Percentiles rank a stretch among this genome's conserved stretches.
Conservation (phyloP, 2,329 filamentous ascomycete genomes). For the Penicillium griseofulvum region DNA sequence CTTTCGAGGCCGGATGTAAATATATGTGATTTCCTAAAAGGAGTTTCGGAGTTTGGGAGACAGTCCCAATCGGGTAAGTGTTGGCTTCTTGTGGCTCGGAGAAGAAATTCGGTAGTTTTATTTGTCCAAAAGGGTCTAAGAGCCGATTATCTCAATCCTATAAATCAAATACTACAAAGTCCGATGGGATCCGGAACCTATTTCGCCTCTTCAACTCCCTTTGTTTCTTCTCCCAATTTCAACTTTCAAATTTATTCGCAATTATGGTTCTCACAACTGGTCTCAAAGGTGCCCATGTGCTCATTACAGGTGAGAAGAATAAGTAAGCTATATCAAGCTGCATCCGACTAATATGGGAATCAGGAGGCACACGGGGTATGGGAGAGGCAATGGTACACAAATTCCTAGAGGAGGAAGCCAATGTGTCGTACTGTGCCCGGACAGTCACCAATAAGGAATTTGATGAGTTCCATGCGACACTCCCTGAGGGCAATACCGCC, state of each 20-base stretch:
- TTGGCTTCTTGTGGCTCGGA: neutral
- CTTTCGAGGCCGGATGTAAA: neutral
- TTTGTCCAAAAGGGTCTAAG: neutral
- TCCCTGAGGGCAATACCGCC: neutral
- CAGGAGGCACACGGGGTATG: neutral
- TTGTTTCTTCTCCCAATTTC: neutral
- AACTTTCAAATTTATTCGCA: neutral
- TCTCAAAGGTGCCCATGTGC: neutral
- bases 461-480: neutral
- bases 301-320: neutral
- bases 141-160: neutral
- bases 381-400: neutral
- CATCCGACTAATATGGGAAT: neutral
- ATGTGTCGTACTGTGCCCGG: neutral
- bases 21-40: neutral
- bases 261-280: neutral
- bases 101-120: too few species aligned
- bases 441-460: neutral
- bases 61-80: neutral
- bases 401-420: neutral
- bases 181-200: neutral
- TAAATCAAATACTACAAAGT: too few species aligned
- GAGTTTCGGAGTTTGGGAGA: neutral
- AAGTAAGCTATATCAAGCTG: neutral
- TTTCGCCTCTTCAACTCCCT: neutral